Evolutionary conservation across 2,329 filamentous ascomycete genomes (phyloP).

Genomic region (Helotiales sp.): DNA sequence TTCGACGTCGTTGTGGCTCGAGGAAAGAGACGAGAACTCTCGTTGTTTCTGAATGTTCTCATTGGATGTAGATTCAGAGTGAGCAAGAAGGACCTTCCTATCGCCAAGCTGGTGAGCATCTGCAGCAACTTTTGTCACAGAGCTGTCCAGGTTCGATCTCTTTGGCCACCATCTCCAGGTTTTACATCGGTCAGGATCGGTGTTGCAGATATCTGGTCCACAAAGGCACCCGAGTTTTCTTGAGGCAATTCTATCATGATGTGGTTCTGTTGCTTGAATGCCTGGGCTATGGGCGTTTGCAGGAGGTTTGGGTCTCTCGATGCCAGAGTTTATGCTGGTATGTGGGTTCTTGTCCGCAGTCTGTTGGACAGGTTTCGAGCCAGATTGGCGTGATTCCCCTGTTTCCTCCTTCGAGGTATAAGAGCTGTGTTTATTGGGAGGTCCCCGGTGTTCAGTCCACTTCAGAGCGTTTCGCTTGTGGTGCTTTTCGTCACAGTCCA

Average conservation of each 20-base stretch:
- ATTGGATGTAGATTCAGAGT: constrained; percentile 6
- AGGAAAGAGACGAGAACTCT: background rate
- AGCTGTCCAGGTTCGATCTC: background rate
- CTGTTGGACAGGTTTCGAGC: background rate
- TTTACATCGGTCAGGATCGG: background rate
- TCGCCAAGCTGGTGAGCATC: background rate
- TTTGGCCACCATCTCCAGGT: background rate
- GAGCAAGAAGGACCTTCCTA: background rate
- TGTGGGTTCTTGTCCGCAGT: background rate
- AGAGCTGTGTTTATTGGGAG: constrained; percentile 4
- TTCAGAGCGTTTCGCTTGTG: background rate
- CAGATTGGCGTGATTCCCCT: background rate
- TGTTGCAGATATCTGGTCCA: background rate
- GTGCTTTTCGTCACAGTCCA: background rate
- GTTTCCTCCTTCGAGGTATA: background rate
- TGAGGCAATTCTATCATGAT: background rate
- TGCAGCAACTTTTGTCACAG: background rate
- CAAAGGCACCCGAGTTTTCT: background rate
- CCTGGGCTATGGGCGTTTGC: background rate
- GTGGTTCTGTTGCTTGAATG: background rate
- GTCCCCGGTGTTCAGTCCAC: constrained; percentile 6
- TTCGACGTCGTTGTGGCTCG: background rate
- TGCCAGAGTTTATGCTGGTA: constrained; percentile 5
- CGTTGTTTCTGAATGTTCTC: background rate
- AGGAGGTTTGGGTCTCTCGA: background rate